Percentiles rank a stretch among this genome's conserved stretches.
Conservation (phyloP, 2,329 filamentous ascomycete genomes). For the Paecilomyces formosus region DNA sequence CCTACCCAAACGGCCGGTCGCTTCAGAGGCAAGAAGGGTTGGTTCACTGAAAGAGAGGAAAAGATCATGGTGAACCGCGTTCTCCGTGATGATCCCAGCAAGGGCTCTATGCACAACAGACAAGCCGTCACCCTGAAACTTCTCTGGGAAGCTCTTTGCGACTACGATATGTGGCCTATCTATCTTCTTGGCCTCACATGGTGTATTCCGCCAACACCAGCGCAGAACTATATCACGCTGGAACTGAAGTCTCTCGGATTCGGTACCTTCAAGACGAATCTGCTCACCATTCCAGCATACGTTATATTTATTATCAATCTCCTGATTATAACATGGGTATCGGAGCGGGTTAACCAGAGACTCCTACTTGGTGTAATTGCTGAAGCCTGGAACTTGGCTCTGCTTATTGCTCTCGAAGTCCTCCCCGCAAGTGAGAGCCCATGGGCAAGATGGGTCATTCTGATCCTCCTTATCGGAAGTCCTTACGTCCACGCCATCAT, state of each 20-base stretch:
- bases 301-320: slow-evolving; percentile 52
- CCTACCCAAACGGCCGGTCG: slow-evolving; percentile 58
- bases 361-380: slow-evolving; percentile 47
- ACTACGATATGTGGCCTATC: slow-evolving; percentile 53
- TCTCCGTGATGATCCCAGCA: slow-evolving; percentile 48
- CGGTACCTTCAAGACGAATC: slow-evolving; percentile 52
- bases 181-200: slow-evolving; percentile 43
- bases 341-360: slow-evolving; percentile 49
- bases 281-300: slow-evolving; percentile 55
- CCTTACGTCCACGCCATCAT: slow-evolving; percentile 54
- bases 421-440: slow-evolving; percentile 41
- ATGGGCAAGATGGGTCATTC: slow-evolving; percentile 47
- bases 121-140: slow-evolving; percentile 44
- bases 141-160: slow-evolving; percentile 43
- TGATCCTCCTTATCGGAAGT: slow-evolving; percentile 47
- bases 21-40: slow-evolving; percentile 55
- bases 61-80: slow-evolving; percentile 62
- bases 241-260: slow-evolving; percentile 49
- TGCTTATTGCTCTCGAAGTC: slow-evolving; percentile 46
- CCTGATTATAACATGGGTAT: slow-evolving; percentile 46
- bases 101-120: slow-evolving; percentile 56
- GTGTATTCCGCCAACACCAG: slow-evolving; percentile 32
- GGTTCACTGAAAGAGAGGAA: slow-evolving; percentile 62
- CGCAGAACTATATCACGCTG: slow-evolving; percentile 31
- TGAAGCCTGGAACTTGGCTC: slow-evolving; percentile 46